Conservation (phyloP, 2,329 filamentous ascomycete species). For the Stagonosporopsis chrysanthemi region DNA sequence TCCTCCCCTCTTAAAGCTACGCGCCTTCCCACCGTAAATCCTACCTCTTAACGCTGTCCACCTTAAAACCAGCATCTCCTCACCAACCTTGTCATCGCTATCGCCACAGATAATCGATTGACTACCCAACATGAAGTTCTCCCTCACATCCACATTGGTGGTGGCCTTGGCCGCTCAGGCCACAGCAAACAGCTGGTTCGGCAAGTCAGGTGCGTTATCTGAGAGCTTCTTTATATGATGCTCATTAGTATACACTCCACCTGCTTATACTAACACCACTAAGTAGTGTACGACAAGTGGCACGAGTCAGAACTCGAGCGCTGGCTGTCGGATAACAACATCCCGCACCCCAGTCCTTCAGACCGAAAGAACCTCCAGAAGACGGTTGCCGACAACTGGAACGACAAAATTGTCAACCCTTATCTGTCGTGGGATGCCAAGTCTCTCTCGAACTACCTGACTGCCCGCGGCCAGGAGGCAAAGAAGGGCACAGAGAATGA, state of each 20-base stretch:
- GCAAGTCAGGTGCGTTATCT: slow-evolving; percentile 75
- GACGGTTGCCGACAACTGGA: slow-evolving; percentile 90
- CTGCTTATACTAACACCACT: slow-evolving; percentile 30
- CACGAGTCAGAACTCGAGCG: slow-evolving; percentile 96
- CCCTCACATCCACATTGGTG: slow-evolving; percentile 71
- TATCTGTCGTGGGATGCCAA: slow-evolving; percentile 79
- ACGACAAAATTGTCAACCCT: slow-evolving; percentile 74
- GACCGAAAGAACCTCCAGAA: slow-evolving; percentile 95
- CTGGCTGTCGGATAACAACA: slow-evolving; percentile 91
- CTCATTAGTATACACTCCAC: neutral
- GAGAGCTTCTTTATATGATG: slow-evolving; percentile 18
- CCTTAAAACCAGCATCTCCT: slow-evolving; percentile 18
- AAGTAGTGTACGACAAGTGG: slow-evolving; percentile 95
- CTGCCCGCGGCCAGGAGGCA: slow-evolving; percentile 73
- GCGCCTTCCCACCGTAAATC: slow-evolving; percentile 15
- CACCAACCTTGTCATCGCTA: slow-evolving; percentile 33
- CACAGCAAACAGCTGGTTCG: slow-evolving; percentile 83
- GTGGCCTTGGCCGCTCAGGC: slow-evolving; percentile 75
- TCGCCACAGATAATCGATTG: slow-evolving; percentile 22
- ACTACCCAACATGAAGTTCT: slow-evolving; percentile 74
- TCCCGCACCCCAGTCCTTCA: slow-evolving; percentile 87
- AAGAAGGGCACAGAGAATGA: slow-evolving; percentile 71
- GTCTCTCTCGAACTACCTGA: slow-evolving; percentile 72
- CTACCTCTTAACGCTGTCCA: slow-evolving; percentile 18
- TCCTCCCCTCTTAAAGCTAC: slow-evolving; percentile 37